Evolutionary conservation across 495 filamentous ascomycete species (phyloP).

Genomic region (Penicillium daleae): DNA sequence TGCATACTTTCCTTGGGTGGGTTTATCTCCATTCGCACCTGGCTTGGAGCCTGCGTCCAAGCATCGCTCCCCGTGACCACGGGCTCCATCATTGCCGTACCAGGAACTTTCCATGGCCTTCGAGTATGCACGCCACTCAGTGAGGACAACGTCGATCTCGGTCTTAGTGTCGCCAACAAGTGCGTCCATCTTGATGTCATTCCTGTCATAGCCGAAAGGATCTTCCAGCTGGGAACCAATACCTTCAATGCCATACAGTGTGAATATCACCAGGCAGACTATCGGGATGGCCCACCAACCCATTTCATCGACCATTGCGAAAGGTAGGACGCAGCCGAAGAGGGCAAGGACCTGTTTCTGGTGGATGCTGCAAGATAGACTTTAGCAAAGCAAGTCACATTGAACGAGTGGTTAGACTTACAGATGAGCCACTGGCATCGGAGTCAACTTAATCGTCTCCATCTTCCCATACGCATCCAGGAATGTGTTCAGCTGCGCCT

Average conservation of each 20-base stretch:
- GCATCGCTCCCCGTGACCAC: slow-evolving; percentile 19
- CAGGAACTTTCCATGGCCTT: slow-evolving; percentile 28
- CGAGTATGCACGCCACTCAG: slow-evolving; percentile 59
- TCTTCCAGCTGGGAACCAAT: slow-evolving; percentile 77
- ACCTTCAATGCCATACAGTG: slow-evolving; percentile 73
- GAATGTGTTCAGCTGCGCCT: slow-evolving; percentile 62
- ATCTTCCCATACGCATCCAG: slow-evolving; percentile 69
- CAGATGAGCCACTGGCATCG: slow-evolving; percentile 76
- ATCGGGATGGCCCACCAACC: slow-evolving; percentile 75
- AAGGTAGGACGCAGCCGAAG: slow-evolving; percentile 72
- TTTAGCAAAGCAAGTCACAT: background rate
- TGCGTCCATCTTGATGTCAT: slow-evolving; percentile 80
- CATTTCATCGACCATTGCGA: slow-evolving; percentile 73
- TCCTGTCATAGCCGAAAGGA: slow-evolving; percentile 74
- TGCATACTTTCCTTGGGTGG: slow-evolving; percentile 21
- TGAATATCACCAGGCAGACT: slow-evolving; percentile 69
- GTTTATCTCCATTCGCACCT: slow-evolving; percentile 11
- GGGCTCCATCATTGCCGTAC: background rate
- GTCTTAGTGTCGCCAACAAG: slow-evolving; percentile 67
- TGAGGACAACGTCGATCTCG: slow-evolving; percentile 66
- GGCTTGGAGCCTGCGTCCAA: slow-evolving; percentile 14
- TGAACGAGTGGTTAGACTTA: slow-evolving; percentile 32
- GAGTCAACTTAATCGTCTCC: slow-evolving; percentile 75
- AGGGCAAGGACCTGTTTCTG: slow-evolving; percentile 76
- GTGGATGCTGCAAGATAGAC: slow-evolving; percentile 56